Evolutionary conservation across 352 stramenopile genomes (phyloP).

Genomic region (Thalassiosira ordinaria): DNA sequence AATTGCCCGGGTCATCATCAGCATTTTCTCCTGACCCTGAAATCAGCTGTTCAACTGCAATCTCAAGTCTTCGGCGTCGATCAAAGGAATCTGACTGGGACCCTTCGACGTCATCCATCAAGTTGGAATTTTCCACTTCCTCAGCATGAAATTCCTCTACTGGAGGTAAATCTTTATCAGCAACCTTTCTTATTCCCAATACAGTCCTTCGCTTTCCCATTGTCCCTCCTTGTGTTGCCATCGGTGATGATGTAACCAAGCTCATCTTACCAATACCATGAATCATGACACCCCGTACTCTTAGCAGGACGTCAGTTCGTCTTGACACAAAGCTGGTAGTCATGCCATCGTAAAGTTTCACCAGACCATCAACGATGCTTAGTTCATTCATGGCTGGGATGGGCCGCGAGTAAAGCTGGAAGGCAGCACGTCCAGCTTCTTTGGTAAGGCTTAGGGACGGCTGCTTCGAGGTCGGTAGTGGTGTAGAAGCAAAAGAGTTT

Average conservation of each 20-base stretch:
- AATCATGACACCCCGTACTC: constrained; percentile 78
- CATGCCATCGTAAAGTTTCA: constrained; percentile 82
- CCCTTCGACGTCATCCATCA: constrained; percentile 48
- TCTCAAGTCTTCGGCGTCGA: constrained; percentile 15
- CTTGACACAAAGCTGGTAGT: constrained; percentile 70
- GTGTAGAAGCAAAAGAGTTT: neutral
- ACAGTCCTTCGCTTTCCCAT: constrained; percentile 34
- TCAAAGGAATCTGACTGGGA: constrained; percentile 12
- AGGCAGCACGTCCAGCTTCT: constrained; percentile 66
- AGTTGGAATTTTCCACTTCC: constrained; percentile 21
- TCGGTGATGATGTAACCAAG: constrained; percentile 72
- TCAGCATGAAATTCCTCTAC: neutral
- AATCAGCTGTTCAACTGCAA: constrained; percentile 11
- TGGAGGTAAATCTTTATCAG: neutral
- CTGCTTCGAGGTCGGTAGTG: neutral
- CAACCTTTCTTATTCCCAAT: constrained; percentile 43
- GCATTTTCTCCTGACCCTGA: neutral
- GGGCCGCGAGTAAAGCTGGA: constrained; percentile 76
- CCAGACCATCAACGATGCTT: constrained; percentile 77
- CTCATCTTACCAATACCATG: constrained; percentile 78
- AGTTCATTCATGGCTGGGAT: constrained; percentile 82
- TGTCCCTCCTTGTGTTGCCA: constrained; percentile 1
- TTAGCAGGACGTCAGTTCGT: constrained; percentile 69
- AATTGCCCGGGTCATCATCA: neutral
- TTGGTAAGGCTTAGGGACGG: constrained; percentile 60